Conservation (phyloP, 169 alveolate genomes). For the Plasmodium gallinaceum region DNA sequence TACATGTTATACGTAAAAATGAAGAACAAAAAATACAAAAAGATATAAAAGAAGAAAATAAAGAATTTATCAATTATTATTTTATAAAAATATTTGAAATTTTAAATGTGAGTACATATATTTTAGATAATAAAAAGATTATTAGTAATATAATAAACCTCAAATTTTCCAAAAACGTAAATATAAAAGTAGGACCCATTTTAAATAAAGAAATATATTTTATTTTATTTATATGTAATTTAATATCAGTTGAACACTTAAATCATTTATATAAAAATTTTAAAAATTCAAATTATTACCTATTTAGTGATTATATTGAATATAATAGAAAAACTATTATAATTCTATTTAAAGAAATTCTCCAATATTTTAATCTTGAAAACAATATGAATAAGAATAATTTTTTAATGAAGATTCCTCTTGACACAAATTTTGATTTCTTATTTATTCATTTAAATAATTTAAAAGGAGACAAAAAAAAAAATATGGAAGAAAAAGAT, state of each 20-base stretch:
- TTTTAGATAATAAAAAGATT: conserved; percentile 22
- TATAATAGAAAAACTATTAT: conserved; percentile 3
- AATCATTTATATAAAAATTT: conserved; percentile 11
- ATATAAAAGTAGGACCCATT: conserved; percentile 8
- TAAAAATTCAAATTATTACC: not conserved
- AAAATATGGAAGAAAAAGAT: not conserved
- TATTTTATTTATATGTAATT: conserved; percentile 16
- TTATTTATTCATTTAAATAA: not conserved
- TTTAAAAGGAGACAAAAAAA: not conserved
- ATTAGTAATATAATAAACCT: not conserved
- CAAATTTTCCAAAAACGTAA: not conserved
- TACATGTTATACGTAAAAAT: not conserved
- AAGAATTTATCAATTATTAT: not conserved
- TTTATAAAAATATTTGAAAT: conserved; percentile 34
- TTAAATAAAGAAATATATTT: not conserved
- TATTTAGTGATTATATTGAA: conserved; percentile 13
- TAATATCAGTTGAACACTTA: conserved; percentile 30
- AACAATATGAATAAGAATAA: not conserved
- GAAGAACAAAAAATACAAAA: conserved; percentile 1
- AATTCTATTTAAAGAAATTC: not conserved
- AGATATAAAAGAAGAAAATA: not conserved
- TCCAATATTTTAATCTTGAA: conserved; percentile 6
- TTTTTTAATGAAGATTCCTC: conserved; percentile 17
- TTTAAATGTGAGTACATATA: not conserved
- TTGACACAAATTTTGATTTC: not conserved